These are phyloP conservation scores for Beauveria sp. DNA, from an alignment of 2,329 filamentous ascomycete species.

Conservation along the genomic window DNA sequence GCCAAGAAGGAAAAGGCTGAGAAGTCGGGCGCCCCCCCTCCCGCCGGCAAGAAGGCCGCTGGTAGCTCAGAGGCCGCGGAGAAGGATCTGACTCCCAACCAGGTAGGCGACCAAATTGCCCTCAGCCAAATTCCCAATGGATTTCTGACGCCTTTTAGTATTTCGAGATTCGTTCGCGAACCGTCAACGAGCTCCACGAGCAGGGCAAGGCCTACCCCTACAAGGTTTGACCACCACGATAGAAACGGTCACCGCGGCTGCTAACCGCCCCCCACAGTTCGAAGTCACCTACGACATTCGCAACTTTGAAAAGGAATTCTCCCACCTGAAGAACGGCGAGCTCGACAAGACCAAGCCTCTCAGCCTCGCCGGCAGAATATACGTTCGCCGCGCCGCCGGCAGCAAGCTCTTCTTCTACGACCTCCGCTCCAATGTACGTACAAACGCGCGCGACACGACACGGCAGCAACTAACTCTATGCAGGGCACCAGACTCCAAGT, in stretches of 20 bases:
- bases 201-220: constrained; percentile 64
- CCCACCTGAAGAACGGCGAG: constrained; percentile 81
- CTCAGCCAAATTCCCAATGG: neutral
- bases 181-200: constrained; percentile 45
- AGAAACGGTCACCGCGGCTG: neutral
- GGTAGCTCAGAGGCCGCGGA: constrained; percentile 53
- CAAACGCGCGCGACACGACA: neutral
- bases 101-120: constrained; percentile 22
- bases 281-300: constrained; percentile 74
- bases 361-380: constrained; percentile 76
- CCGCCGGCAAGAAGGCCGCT: constrained; percentile 33
- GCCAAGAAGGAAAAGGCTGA: constrained; percentile 82
- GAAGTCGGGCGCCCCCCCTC: constrained; percentile 63
- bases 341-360: constrained; percentile 66
- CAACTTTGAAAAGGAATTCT: constrained; percentile 72
- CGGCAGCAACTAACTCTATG: neutral
- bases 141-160: constrained; percentile 40
- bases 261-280: constrained; percentile 42
- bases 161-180: constrained; percentile 88
- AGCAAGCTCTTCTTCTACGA: constrained; percentile 91
- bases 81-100: constrained; percentile 50
- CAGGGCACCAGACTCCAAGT: constrained; percentile 69
- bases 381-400: constrained; percentile 75
- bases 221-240: constrained; percentile 36
- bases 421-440: constrained; percentile 28